Conservation (phyloP, 495 filamentous ascomycete genomes). For the Oleoguttula mirabilis region DNA sequence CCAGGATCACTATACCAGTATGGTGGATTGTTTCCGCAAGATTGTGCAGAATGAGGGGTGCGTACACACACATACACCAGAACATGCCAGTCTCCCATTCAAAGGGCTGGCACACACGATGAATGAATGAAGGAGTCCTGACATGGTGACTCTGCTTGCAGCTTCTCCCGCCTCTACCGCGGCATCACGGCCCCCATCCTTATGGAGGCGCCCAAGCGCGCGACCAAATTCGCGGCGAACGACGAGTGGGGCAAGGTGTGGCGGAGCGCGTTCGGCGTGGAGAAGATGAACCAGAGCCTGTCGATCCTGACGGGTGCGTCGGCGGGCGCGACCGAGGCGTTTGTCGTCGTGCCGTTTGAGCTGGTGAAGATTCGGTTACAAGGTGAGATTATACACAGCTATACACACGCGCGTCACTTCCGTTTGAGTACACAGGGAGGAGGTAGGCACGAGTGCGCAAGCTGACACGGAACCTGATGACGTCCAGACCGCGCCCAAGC, state of each 20-base stretch:
- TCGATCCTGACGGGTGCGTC: constrained; percentile 87
- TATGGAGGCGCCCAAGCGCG: constrained; percentile 98
- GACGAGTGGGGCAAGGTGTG: constrained; percentile 95
- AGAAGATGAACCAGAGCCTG: constrained; percentile 80
- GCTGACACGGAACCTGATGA: no score
- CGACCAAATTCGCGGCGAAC: constrained; percentile 97
- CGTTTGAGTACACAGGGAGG: no score
- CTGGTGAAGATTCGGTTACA: constrained; percentile 94
- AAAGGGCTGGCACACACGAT: no score
- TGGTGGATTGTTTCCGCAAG: constrained; percentile 95
- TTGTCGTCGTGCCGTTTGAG: constrained; percentile 92
- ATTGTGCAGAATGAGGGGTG: constrained; percentile 92
- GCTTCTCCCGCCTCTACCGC: constrained; percentile 80
- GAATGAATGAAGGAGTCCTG: no score
- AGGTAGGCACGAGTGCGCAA: no score
- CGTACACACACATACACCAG: no score
- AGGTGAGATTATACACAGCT: constrained; percentile 11
- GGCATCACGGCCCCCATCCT: constrained; percentile 92
- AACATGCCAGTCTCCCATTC: no score
- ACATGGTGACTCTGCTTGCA: constrained; percentile 25
- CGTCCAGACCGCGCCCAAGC: constrained; percentile 80
- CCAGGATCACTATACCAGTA: constrained; percentile 79
- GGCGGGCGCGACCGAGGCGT: constrained; percentile 88
- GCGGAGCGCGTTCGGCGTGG: constrained; percentile 63
- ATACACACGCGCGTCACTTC: no score